Percentiles rank a stretch among this genome's conserved stretches.
These are phyloP conservation scores for Xylaria longipes DNA, from an alignment of 495 filamentous ascomycete genomes.

Conservation along the genomic window DNA sequence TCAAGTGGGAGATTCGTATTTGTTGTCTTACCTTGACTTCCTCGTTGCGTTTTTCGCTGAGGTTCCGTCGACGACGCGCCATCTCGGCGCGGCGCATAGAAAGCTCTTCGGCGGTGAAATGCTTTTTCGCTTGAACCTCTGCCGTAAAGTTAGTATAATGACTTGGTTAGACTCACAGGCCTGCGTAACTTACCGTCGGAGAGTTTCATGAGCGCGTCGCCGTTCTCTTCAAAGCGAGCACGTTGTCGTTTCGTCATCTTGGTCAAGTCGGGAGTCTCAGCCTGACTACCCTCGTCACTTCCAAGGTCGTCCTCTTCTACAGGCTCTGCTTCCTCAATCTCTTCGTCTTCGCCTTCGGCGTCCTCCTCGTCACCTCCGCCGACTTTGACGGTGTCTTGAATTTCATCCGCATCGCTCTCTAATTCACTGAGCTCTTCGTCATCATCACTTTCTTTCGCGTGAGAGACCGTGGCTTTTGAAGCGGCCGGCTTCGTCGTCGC, in stretches of 20 bases:
- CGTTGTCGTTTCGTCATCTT: conserved; percentile 90
- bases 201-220: conserved; percentile 69
- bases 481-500: conserved; percentile 31
- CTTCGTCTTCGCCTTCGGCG: conserved; percentile 68
- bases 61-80: conserved; percentile 91
- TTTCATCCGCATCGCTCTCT: conserved; percentile 57
- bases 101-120: conserved; percentile 90
- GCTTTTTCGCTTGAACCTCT: conserved; percentile 94
- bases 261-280: conserved; percentile 77
- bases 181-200: conserved; percentile 65
- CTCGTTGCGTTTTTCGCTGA: conserved; percentile 97
- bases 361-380: conserved; percentile 54
- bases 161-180: background rate
- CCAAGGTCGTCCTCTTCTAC: conserved; percentile 66
- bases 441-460: conserved; percentile 48
- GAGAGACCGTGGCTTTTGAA: conserved; percentile 36
- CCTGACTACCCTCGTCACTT: conserved; percentile 69
- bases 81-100: conserved; percentile 96
- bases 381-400: conserved; percentile 52
- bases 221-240: conserved; percentile 70
- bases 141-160: conserved; percentile 29
- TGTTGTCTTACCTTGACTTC: conserved; percentile 83
- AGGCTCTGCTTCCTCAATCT: conserved; percentile 59
- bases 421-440: conserved; percentile 56
- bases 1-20: background rate